phyloP scores from a whole-genome alignment of 768 basidiomycete species.

The Hygrocybe coccinea region DNA sequence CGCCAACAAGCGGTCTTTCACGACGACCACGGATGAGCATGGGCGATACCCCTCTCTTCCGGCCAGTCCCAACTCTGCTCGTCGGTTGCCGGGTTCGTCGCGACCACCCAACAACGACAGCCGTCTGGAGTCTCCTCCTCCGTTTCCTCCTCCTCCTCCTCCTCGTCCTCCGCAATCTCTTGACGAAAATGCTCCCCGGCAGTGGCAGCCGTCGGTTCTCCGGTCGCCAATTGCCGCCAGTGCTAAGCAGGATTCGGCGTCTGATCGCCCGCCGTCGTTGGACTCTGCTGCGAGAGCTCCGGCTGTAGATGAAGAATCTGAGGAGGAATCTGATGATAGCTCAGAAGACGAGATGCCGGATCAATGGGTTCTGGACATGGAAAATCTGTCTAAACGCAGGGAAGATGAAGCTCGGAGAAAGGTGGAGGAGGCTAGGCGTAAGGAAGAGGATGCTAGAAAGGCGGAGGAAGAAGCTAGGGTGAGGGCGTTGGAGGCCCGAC shows the following conservation, averaged over 20 bases:
- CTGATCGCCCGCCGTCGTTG: not conserved
- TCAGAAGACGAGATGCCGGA: constrained; percentile 12
- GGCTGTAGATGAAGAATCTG: constrained; percentile 6
- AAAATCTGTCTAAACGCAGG: constrained; percentile 17
- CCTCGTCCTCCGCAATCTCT: not conserved
- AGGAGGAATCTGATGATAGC: constrained; percentile 17
- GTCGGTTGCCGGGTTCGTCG: constrained; percentile 14
- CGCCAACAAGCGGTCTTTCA: not conserved
- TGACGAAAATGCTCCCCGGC: not conserved
- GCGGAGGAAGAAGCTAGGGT: constrained; percentile 15
- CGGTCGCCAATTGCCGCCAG: not conserved
- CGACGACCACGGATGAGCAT: not conserved
- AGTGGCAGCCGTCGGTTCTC: not conserved
- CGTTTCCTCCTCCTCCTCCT: not conserved
- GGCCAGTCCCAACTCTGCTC: not conserved
- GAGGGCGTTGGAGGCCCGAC: constrained; percentile 12
- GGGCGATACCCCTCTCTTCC: not conserved
- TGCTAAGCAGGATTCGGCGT: not conserved
- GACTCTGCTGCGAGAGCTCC: not conserved
- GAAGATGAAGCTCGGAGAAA: constrained; percentile 15
- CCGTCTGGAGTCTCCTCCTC: not conserved
- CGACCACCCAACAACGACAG: constrained; percentile 3
- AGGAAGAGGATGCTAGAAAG: constrained; percentile 19
- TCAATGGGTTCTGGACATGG: constrained; percentile 12
- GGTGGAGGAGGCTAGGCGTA: constrained; percentile 11